phyloP scores from a whole-genome alignment of 2,329 filamentous ascomycete species.

The Teratosphaeria destructans region DNA sequence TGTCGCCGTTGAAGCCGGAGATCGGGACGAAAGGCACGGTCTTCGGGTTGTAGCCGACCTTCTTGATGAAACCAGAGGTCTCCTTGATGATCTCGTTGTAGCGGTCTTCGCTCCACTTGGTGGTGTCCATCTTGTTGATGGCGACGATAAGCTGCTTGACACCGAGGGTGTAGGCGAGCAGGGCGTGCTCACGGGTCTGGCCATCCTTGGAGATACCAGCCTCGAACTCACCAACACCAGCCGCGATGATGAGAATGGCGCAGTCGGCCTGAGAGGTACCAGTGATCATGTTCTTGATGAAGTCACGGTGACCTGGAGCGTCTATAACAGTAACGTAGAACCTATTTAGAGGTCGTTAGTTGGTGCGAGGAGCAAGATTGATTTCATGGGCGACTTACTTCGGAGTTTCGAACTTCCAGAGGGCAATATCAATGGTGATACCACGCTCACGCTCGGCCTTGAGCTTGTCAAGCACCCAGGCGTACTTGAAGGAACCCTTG shows the following conservation, averaged over 20 bases:
- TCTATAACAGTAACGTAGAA: slow-evolving; percentile 78
- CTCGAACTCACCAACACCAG: slow-evolving; percentile 99
- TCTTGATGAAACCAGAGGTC: slow-evolving; percentile 99
- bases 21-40: slow-evolving; percentile 96
- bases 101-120: slow-evolving; percentile 94
- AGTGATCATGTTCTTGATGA: slow-evolving; percentile 99
- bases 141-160: slow-evolving; percentile 99
- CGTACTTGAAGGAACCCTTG: slow-evolving; percentile 99
- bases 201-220: slow-evolving; percentile 99
- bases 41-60: slow-evolving; percentile 99
- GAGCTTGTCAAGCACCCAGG: slow-evolving; percentile 99
- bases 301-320: slow-evolving; percentile 99
- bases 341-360: background rate
- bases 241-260: slow-evolving; percentile 99
- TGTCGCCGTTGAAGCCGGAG: slow-evolving; percentile 99
- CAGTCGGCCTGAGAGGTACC: slow-evolving; percentile 99
- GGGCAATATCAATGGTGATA: slow-evolving; percentile 99
- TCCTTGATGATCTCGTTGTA: slow-evolving; percentile 99
- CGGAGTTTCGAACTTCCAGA: slow-evolving; percentile 99
- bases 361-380: background rate
- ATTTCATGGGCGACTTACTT: slow-evolving; percentile 36
- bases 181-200: slow-evolving; percentile 99
- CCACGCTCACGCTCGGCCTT: slow-evolving; percentile 99
- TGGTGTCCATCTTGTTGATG: slow-evolving; percentile 99
- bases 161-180: slow-evolving; percentile 99